Percentiles rank a stretch among this genome's conserved stretches.
phyloP scores from a whole-genome alignment of 768 basidiomycete genomes.

The Leccinum disarticulatum region DNA sequence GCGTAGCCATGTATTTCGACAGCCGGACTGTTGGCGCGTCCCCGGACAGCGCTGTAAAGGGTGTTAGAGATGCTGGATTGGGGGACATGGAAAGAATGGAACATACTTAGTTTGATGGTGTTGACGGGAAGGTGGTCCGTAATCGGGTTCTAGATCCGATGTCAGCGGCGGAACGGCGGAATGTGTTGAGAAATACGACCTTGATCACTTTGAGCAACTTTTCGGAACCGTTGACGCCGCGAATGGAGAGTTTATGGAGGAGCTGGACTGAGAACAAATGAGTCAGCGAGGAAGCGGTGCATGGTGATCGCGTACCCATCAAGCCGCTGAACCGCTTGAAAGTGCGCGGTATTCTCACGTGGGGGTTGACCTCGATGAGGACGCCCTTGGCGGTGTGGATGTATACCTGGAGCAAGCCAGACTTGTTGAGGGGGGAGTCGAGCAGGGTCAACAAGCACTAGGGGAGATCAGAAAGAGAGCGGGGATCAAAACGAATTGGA shows the following conservation, averaged over 20 bases:
- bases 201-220: slow-evolving; percentile 97
- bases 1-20: slow-evolving; percentile 78
- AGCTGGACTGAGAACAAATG: slow-evolving; percentile 72
- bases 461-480: slow-evolving; percentile 1
- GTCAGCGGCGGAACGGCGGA: slow-evolving; percentile 3
- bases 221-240: slow-evolving; percentile 95
- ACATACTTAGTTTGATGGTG: slow-evolving; percentile 92
- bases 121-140: slow-evolving; percentile 93
- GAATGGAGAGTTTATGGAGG: slow-evolving; percentile 91
- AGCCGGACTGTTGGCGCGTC: slow-evolving; percentile 82
- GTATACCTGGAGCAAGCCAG: slow-evolving; percentile 94
- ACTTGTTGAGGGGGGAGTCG: slow-evolving; percentile 98
- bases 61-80: slow-evolving; percentile 4
- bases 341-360: slow-evolving; percentile 95
- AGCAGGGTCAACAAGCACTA: slow-evolving; percentile 94
- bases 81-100: not conserved
- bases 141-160: slow-evolving; percentile 73
- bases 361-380: slow-evolving; percentile 97
- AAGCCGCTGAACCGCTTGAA: slow-evolving; percentile 98
- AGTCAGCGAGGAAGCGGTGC: not conserved
- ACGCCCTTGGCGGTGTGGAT: slow-evolving; percentile 97
- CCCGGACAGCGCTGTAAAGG: slow-evolving; percentile 75
- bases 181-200: slow-evolving; percentile 40
- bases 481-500: slow-evolving; percentile 17
- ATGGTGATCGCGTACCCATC: slow-evolving; percentile 68